These are phyloP conservation scores for Fagopyrum esculentum DNA, from an alignment of 148 eudicot genomes.

Conservation along the genomic window DNA sequence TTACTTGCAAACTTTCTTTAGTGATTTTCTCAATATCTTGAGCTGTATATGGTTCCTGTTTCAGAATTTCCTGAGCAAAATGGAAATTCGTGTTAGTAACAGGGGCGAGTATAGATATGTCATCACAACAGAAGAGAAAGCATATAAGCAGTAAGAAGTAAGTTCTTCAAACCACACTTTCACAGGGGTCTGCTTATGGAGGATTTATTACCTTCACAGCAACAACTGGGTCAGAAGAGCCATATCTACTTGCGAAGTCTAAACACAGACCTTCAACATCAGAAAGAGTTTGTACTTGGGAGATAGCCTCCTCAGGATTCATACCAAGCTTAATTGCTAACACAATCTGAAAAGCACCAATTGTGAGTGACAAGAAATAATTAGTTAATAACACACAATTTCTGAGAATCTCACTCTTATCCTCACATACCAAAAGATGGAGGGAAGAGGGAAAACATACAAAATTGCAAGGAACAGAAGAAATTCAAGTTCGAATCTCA, in stretches of 20 bases:
- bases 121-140: not conserved
- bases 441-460: not conserved
- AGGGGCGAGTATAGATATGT: not conserved
- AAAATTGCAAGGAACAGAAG: not conserved
- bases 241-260: conserved; percentile 54
- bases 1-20: conserved; percentile 35
- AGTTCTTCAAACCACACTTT: not conserved
- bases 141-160: not conserved
- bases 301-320: conserved; percentile 69
- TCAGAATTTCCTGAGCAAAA: conserved; percentile 54
- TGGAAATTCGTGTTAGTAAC: not conserved
- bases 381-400: not conserved
- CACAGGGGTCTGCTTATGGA: not conserved
- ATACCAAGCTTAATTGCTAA: conserved; percentile 85
- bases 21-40: conserved; percentile 64
- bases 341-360: conserved; percentile 54
- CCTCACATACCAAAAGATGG: not conserved
- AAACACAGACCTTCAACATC: conserved; percentile 94
- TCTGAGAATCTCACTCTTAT: not conserved
- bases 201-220: conserved; percentile 72
- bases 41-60: conserved; percentile 74
- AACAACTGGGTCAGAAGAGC: conserved; percentile 74
- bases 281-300: conserved; percentile 72
- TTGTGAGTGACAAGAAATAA: not conserved
- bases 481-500: not conserved